phyloP scores from a whole-genome alignment of 768 basidiomycete genomes.

The Termitomyces sp. region DNA sequence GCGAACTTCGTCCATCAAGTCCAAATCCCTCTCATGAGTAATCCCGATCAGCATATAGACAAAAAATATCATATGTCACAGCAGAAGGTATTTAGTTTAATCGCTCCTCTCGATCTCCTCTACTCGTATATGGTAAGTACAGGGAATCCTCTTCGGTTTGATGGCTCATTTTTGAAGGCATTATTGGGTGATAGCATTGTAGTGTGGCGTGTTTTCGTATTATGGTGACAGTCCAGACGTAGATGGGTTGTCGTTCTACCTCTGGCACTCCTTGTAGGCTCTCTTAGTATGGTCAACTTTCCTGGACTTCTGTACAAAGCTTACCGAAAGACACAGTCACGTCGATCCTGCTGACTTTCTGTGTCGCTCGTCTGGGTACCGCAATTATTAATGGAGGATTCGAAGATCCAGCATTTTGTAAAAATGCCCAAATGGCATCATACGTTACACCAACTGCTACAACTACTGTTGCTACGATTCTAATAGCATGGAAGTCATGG shows the following conservation, averaged over 20 bases:
- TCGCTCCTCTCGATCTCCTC: conserved; percentile 1
- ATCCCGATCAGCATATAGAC: conserved; percentile 1
- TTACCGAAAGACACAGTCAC: background rate
- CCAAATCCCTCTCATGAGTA: conserved; percentile 1
- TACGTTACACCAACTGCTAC: conserved; percentile 8
- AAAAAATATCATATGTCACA: background rate
- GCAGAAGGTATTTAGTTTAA: background rate
- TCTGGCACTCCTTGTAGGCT: background rate
- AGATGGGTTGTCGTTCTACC: conserved; percentile 1
- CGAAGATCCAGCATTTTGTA: conserved; percentile 10
- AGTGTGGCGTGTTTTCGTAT: conserved; percentile 5
- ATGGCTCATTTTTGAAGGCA: background rate
- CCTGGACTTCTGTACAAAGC: background rate
- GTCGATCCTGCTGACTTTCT: conserved; percentile 5
- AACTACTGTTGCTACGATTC: conserved; percentile 8
- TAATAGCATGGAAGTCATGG: conserved; percentile 11
- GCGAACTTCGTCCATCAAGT: conserved; percentile 6
- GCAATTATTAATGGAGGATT: conserved; percentile 10
- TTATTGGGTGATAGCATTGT: conserved; percentile 6
- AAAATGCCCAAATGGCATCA: conserved; percentile 6
- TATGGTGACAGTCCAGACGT: background rate
- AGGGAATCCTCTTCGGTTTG: no score
- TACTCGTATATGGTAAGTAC: conserved; percentile 3
- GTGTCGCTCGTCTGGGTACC: conserved; percentile 7
- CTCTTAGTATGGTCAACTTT: background rate